A percentile compares a stretch with the other conserved stretches of the same genome.
Evolutionary conservation across 2,329 filamentous ascomycete species (phyloP).

Genomic region (Zymoseptoria pseudotritici): DNA sequence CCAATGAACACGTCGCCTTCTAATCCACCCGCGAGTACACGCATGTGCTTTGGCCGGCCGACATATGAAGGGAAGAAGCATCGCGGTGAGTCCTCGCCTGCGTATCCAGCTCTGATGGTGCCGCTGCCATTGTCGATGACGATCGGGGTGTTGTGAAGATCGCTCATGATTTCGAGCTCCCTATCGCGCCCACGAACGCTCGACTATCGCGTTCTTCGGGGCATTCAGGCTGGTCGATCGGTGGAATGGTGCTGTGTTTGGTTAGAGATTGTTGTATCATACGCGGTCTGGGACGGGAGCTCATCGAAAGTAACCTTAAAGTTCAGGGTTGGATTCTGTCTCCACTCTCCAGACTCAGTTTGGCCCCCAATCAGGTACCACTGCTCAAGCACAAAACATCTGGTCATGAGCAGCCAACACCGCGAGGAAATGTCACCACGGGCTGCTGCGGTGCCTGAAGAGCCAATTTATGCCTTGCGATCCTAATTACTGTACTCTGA

Average conservation of each 20-base stretch:
- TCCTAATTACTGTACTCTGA: no score
- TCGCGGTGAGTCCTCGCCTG: constrained; percentile 90
- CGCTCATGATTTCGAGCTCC: constrained; percentile 44
- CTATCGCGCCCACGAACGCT: constrained; percentile 13
- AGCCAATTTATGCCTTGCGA: no score
- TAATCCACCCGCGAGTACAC: constrained; percentile 89
- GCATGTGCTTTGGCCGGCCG: constrained; percentile 86
- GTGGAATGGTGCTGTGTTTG: neutral
- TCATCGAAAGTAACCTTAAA: neutral
- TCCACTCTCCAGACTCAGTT: no score
- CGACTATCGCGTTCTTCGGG: constrained; percentile 13
- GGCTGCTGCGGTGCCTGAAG: no score
- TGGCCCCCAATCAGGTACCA: no score
- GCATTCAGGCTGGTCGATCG: constrained; percentile 8
- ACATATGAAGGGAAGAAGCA: constrained; percentile 98
- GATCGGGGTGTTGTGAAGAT: constrained; percentile 94
- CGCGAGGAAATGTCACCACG: no score
- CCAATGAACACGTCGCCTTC: constrained; percentile 98
- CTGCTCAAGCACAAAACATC: no score
- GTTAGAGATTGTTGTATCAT: neutral
- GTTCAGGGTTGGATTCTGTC: neutral
- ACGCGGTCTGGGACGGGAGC: neutral
- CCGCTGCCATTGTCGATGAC: constrained; percentile 98
- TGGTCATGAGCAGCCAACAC: no score
- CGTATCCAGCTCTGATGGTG: constrained; percentile 94